A percentile compares a stretch with the other conserved stretches of the same genome.
phyloP scores from a whole-genome alignment of 2,329 filamentous ascomycete species.

The Microdochium bolleyi region DNA sequence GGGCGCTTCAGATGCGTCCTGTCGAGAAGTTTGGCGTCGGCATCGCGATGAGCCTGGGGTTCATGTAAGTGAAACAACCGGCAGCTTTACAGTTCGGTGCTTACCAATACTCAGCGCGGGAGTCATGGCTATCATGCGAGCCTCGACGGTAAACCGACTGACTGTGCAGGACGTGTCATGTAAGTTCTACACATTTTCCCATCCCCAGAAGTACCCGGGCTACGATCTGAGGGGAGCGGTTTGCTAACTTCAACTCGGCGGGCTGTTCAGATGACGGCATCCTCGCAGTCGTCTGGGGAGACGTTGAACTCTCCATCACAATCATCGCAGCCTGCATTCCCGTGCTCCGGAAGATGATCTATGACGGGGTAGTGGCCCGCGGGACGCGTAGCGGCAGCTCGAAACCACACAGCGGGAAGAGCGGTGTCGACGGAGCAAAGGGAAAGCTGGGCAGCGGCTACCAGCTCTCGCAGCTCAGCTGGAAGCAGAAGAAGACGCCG shows the following conservation, averaged over 20 bases:
- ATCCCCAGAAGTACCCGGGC: too few species aligned
- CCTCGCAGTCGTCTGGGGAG: not conserved
- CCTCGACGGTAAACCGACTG: not conserved
- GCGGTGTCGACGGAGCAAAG: not conserved
- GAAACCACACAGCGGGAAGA: too few species aligned
- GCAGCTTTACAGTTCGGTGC: not conserved
- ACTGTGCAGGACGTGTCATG: not conserved
- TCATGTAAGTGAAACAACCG: constrained; percentile 23
- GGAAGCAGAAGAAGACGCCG: too few species aligned
- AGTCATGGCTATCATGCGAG: not conserved
- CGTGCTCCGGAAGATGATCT: not conserved
- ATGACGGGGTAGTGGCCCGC: not conserved
- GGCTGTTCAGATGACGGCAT: not conserved
- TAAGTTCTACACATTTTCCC: too few species aligned
- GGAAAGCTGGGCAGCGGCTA: not conserved
- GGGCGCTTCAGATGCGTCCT: constrained; percentile 35
- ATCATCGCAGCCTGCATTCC: not conserved
- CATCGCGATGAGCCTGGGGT: constrained; percentile 40
- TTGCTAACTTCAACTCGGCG: too few species aligned
- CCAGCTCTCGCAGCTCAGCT: not conserved
- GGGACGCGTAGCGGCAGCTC: too few species aligned
- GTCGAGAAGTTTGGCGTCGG: constrained; percentile 42
- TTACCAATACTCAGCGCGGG: not conserved
- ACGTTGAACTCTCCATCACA: not conserved
- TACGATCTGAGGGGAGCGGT: too few species aligned